Percentiles rank a stretch among this genome's conserved stretches.
Evolutionary conservation across 495 filamentous ascomycete genomes (phyloP).

Genomic region (Chaetomium fimeti): DNA sequence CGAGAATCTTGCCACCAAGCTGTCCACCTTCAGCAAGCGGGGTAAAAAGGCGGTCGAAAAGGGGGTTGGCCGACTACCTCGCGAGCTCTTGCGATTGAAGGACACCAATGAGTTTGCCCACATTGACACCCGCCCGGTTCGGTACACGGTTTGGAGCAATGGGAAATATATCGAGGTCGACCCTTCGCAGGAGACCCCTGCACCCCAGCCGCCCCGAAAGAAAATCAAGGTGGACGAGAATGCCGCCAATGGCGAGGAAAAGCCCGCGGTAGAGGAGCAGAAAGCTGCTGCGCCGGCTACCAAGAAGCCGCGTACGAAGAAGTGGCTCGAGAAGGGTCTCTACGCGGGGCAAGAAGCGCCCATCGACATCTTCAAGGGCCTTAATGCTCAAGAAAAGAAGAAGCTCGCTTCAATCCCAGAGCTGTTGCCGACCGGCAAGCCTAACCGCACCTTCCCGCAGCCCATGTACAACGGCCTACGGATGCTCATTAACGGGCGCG

Average conservation of each 20-base stretch:
- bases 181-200: conserved; percentile 23
- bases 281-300: conserved; percentile 38
- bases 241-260: conserved; percentile 3
- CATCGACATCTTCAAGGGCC: conserved; percentile 57
- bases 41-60: conserved; percentile 48
- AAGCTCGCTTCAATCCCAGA: conserved; percentile 57
- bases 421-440: conserved; percentile 39
- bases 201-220: conserved; percentile 41
- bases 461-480: conserved; percentile 49
- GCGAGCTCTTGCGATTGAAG: conserved; percentile 49
- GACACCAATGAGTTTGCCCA: conserved; percentile 56
- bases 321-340: conserved; percentile 78
- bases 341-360: conserved; percentile 77
- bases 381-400: conserved; percentile 58
- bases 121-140: conserved; percentile 52
- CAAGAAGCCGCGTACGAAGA: conserved; percentile 57
- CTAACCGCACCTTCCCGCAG: conserved; percentile 45
- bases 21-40: conserved; percentile 46
- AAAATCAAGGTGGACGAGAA: conserved; percentile 42
- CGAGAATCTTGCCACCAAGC: conserved; percentile 49
- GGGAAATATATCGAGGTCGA: conserved; percentile 49
- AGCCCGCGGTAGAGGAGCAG: conserved; percentile 37
- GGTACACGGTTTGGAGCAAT: conserved; percentile 53
- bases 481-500: conserved; percentile 62
- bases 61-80: conserved; percentile 39